A percentile compares a stretch with the other conserved stretches of the same genome.
Conservation (phyloP, 805 yeast genomes). For the Hemisphaericaspora nanyangensis region DNA sequence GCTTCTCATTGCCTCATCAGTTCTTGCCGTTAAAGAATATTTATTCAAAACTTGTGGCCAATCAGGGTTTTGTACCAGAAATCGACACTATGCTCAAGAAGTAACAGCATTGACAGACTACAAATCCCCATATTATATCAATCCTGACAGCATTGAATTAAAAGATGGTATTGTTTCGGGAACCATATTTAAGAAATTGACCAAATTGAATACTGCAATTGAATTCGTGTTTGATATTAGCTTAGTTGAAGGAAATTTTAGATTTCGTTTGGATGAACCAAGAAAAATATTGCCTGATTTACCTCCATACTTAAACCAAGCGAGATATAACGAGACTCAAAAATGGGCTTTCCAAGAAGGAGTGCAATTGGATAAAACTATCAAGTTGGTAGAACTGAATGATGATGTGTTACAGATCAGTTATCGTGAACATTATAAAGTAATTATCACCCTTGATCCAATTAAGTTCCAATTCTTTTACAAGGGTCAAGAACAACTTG, state of each 20-base stretch:
- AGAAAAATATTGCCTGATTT: slow-evolving; percentile 16
- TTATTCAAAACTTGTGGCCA: slow-evolving; percentile 75
- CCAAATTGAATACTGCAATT: slow-evolving; percentile 13
- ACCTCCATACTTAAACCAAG: slow-evolving; percentile 23
- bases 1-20: slow-evolving; percentile 8
- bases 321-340: slow-evolving; percentile 58
- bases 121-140: slow-evolving; percentile 22
- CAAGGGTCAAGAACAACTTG: slow-evolving; percentile 44
- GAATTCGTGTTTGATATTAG: slow-evolving; percentile 56
- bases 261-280: slow-evolving; percentile 67
- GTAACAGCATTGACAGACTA: slow-evolving; percentile 7
- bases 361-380: not conserved
- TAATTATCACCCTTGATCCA: slow-evolving; percentile 43
- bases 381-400: too few relatives aligned
- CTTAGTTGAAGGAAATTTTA: slow-evolving; percentile 53
- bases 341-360: slow-evolving; percentile 49
- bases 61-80: slow-evolving; percentile 81
- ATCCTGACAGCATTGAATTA: slow-evolving; percentile 6
- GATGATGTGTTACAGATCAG: too few relatives aligned
- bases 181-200: slow-evolving; percentile 1
- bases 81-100: slow-evolving; percentile 57
- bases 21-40: slow-evolving; percentile 51
- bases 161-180: slow-evolving; percentile 1
- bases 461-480: slow-evolving; percentile 48
- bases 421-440: slow-evolving; percentile 21